These are phyloP conservation scores for Aureoboletus auriporus DNA, from an alignment of 768 basidiomycete genomes.

Conservation along the genomic window DNA sequence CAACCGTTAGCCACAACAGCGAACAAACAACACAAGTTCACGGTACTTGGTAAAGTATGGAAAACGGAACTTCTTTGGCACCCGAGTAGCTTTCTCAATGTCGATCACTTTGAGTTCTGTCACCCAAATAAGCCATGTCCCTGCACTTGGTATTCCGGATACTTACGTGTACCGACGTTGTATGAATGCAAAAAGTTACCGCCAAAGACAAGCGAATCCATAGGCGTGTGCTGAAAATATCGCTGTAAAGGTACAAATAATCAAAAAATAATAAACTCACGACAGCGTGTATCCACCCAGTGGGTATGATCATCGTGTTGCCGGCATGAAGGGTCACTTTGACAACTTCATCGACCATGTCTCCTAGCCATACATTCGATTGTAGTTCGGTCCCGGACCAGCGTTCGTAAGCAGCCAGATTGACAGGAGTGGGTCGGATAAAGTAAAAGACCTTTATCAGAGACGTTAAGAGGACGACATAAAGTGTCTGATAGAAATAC, in stretches of 20 bases:
- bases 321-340: conserved; percentile 74
- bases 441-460: conserved; percentile 84
- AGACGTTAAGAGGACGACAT: conserved; percentile 1
- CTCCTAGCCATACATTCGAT: conserved; percentile 85
- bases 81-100: conserved; percentile 89
- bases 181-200: conserved; percentile 97
- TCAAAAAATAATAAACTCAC: conserved; percentile 42
- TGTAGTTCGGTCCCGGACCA: conserved; percentile 95
- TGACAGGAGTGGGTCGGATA: conserved; percentile 81
- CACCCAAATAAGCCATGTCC: conserved; percentile 9
- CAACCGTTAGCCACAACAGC: conserved; percentile 1
- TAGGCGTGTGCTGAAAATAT: conserved; percentile 70
- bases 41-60: conserved; percentile 73
- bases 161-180: conserved; percentile 79
- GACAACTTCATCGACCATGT: conserved; percentile 86
- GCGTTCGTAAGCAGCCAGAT: conserved; percentile 84
- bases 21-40: conserved; percentile 18
- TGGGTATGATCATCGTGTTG: conserved; percentile 92
- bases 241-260: conserved; percentile 2
- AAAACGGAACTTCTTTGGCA: conserved; percentile 89
- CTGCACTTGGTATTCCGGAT: neutral
- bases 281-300: conserved; percentile 98
- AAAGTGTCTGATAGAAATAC: conserved; percentile 2
- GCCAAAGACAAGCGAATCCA: conserved; percentile 92
- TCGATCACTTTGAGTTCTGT: conserved; percentile 84